Base-by-base conservation (phyloP, 345 rosid species). In the Euphorbia lathyris region DNA sequence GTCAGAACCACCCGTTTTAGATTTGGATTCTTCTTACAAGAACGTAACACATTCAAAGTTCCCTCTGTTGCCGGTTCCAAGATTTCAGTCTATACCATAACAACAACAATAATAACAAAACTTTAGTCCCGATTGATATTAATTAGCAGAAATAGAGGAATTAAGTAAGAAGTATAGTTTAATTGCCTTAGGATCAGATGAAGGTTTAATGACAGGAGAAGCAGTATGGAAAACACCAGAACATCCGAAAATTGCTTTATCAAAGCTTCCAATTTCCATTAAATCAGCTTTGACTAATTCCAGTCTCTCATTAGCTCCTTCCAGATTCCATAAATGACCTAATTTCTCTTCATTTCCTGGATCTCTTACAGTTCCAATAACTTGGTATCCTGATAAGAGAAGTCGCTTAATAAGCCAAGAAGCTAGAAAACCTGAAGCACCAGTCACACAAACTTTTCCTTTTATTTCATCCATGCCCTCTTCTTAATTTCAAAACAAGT, bases 211-310 rank as follows among this genome's bases (percentile, higher is more conserved):
- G 0, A 94, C 98, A 27, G 98, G 97, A 9, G 97, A 94, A 74
- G 98, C 97, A 25, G 92, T 90, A 78, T 94, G 98, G 83, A 94
- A 94, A 61, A 94, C 96, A 17, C 98, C 98, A 26, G 81, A 83
- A 64, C 98, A 91, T 67, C 88, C 96, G 71, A 58, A 79, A 61
- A 94, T 79, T 11, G 97, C 92, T 0, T 73, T 72, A 71, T 94
- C 97, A 58, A 94, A 94, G 83, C 98, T 94, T 17, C 88, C 97
- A 1, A 79, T 87, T 71, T 83, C 89, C 86, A 88, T 67, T 38
- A 94, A 74, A 60, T 94, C 86, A 8, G 95, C 98, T 74, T 81
- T 87, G 76, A 91, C 93, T 68, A 91, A 66, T 45, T 27, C 71
- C 11, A 94, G 92, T 63, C 97, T 88, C 84, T 91, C 93, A 68